These are phyloP conservation scores for Fimicolochytrium jonesii DNA, from an alignment of 192 early-diverging fungal species.

Conservation along the genomic window DNA sequence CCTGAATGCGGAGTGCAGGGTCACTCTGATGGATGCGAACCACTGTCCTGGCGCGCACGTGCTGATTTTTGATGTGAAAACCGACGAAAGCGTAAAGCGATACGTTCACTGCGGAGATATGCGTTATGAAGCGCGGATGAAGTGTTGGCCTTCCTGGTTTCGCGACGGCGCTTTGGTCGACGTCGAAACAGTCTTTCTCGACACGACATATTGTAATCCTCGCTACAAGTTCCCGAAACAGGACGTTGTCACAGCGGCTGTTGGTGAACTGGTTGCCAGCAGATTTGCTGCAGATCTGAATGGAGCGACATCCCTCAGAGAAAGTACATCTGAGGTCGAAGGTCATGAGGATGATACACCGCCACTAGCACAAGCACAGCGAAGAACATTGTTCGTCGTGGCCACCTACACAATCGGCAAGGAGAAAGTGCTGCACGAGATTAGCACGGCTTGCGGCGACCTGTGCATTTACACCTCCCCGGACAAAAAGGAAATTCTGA, in stretches of 20 bases:
- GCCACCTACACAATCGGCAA: conserved; percentile 91
- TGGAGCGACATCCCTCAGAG: background rate
- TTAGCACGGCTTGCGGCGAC: conserved; percentile 46
- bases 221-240: conserved; percentile 79
- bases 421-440: conserved; percentile 65
- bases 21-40: conserved; percentile 80
- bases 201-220: conserved; percentile 65
- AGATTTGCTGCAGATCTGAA: background rate
- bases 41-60: conserved; percentile 64
- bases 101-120: conserved; percentile 81
- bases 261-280: conserved; percentile 12
- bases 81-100: conserved; percentile 18
- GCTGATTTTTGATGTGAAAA: conserved; percentile 47
- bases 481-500: conserved; percentile 50
- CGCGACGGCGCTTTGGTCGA: conserved; percentile 25
- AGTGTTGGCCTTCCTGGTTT: conserved; percentile 42
- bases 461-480: conserved; percentile 56
- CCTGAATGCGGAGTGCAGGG: conserved; percentile 57
- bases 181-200: conserved; percentile 27
- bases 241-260: conserved; percentile 53
- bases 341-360: too few relatives aligned
- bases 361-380: background rate
- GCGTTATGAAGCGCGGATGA: conserved; percentile 53
- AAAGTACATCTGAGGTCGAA: too few relatives aligned
- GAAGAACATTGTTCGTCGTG: conserved; percentile 60